These are phyloP conservation scores for Epichloe sp. DNA, from an alignment of 2,329 filamentous ascomycete genomes.

Conservation along the genomic window DNA sequence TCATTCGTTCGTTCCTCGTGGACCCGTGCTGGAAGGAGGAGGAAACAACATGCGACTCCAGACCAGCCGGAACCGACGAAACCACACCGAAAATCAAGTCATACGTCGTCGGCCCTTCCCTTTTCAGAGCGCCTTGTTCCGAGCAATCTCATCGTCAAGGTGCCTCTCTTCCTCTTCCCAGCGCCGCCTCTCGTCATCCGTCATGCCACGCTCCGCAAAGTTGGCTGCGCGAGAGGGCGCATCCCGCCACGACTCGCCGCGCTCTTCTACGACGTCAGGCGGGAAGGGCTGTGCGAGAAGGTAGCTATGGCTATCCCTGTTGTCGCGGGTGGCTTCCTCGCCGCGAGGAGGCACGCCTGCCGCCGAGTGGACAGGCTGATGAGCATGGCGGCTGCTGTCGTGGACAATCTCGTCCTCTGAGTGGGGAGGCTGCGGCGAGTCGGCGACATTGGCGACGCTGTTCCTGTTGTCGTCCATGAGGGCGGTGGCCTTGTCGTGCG, in stretches of 20 bases:
- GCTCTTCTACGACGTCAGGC: neutral
- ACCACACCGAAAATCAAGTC: too few relatives aligned
- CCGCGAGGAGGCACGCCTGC: neutral
- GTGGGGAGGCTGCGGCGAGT: slow-evolving; percentile 30
- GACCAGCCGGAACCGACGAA: too few relatives aligned
- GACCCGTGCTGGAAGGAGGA: neutral
- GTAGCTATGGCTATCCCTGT: neutral
- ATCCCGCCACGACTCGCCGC: neutral
- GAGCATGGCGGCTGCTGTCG: neutral
- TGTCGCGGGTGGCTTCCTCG: neutral
- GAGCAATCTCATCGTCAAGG: slow-evolving; percentile 40
- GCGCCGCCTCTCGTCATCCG: slow-evolving; percentile 34
- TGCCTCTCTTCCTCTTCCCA: slow-evolving; percentile 39
- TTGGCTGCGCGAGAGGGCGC: slow-evolving; percentile 31
- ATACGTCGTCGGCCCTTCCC: too few relatives aligned
- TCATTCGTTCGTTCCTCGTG: neutral
- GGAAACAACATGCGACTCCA: neutral
- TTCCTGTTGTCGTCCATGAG: slow-evolving; percentile 36
- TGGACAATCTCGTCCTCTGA: slow-evolving; percentile 24
- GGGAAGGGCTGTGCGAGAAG: too few relatives aligned
- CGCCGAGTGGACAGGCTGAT: neutral
- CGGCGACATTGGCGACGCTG: slow-evolving; percentile 20
- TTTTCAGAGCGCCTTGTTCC: slow-evolving; percentile 19
- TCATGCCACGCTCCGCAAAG: slow-evolving; percentile 49
- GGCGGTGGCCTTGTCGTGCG: slow-evolving; percentile 17